Evolutionary conservation across 202 grass and related monocot species (phyloP).

Genomic region (Zoysia matrella): DNA sequence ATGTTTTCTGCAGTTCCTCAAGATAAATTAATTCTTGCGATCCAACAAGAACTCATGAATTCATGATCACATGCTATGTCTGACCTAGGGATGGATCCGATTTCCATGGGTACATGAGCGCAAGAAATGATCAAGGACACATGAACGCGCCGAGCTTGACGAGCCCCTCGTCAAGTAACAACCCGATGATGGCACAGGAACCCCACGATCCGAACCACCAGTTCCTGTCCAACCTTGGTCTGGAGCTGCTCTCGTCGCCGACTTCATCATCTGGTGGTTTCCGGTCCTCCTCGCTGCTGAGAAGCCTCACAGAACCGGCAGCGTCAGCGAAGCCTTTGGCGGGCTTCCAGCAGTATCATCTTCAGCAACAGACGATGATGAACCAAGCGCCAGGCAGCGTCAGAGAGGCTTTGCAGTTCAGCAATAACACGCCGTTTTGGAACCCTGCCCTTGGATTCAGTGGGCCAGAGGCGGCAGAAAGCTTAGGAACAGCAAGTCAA

Average conservation of each 20-base stretch:
- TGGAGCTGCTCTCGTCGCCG: slow-evolving; percentile 62
- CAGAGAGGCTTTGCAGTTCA: slow-evolving; percentile 57
- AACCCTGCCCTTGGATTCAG: slow-evolving; percentile 45
- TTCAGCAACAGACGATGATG: slow-evolving; percentile 19
- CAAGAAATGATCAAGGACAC: slow-evolving; percentile 29
- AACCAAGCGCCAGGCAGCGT: slow-evolving; percentile 21
- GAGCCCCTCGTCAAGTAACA: slow-evolving; percentile 50
- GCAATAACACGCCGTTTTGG: slow-evolving; percentile 67
- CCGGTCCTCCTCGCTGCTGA: slow-evolving; percentile 56
- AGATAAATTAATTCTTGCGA: background rate
- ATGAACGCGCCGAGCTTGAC: background rate
- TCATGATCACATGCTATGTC: slow-evolving; percentile 25
- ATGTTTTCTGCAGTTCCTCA: background rate
- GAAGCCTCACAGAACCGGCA: slow-evolving; percentile 64
- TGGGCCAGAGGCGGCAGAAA: slow-evolving; percentile 8
- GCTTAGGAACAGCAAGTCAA: background rate
- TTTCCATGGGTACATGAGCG: slow-evolving; percentile 51
- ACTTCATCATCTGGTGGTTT: slow-evolving; percentile 47
- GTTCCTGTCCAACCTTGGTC: slow-evolving; percentile 51
- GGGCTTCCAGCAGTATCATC: slow-evolving; percentile 35
- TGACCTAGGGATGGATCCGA: slow-evolving; percentile 45
- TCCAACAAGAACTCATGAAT: background rate
- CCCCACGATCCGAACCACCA: slow-evolving; percentile 48
- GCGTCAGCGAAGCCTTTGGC: slow-evolving; percentile 21
- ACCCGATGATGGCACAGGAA: slow-evolving; percentile 34